Conservation (phyloP, 495 filamentous ascomycete species). For the Tuber brumale region DNA sequence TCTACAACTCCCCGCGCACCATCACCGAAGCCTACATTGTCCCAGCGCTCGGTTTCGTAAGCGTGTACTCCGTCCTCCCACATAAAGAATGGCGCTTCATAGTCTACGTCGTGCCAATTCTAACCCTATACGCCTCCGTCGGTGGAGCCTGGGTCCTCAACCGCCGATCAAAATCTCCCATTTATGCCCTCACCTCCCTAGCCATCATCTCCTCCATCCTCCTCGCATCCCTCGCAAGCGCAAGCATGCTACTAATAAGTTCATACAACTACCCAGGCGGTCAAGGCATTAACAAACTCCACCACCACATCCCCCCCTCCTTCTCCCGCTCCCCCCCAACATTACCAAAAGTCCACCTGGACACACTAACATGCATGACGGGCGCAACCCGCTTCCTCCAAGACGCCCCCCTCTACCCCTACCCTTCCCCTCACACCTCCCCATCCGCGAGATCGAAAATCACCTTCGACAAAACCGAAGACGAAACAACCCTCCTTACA, state of each 20-base stretch:
- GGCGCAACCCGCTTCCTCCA: slow-evolving; percentile 84
- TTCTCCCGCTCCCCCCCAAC: not conserved
- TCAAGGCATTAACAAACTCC: slow-evolving; percentile 56
- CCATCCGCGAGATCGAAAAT: slow-evolving; percentile 36
- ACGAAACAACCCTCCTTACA: slow-evolving; percentile 50
- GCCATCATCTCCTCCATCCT: slow-evolving; percentile 54
- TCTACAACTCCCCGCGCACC: slow-evolving; percentile 49
- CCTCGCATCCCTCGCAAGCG: slow-evolving; percentile 54
- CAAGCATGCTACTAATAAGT: slow-evolving; percentile 61
- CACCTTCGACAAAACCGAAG: slow-evolving; percentile 59
- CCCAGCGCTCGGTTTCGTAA: slow-evolving; percentile 65
- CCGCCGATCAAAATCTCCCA: slow-evolving; percentile 51
- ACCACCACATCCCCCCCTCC: slow-evolving; percentile 45
- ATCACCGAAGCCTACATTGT: slow-evolving; percentile 54
- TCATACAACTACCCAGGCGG: slow-evolving; percentile 87
- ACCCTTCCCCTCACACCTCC: slow-evolving; percentile 13
- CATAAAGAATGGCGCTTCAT: slow-evolving; percentile 98
- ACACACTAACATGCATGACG: slow-evolving; percentile 86
- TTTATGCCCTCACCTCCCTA: slow-evolving; percentile 51
- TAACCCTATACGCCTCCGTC: slow-evolving; percentile 71
- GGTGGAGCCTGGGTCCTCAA: slow-evolving; percentile 69
- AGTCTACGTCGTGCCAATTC: slow-evolving; percentile 71
- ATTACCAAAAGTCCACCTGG: slow-evolving; percentile 59
- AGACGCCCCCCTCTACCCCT: slow-evolving; percentile 36
- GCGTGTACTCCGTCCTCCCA: slow-evolving; percentile 73